phyloP scores from a whole-genome alignment of 768 basidiomycete genomes.

The Leccinum arenicola region DNA sequence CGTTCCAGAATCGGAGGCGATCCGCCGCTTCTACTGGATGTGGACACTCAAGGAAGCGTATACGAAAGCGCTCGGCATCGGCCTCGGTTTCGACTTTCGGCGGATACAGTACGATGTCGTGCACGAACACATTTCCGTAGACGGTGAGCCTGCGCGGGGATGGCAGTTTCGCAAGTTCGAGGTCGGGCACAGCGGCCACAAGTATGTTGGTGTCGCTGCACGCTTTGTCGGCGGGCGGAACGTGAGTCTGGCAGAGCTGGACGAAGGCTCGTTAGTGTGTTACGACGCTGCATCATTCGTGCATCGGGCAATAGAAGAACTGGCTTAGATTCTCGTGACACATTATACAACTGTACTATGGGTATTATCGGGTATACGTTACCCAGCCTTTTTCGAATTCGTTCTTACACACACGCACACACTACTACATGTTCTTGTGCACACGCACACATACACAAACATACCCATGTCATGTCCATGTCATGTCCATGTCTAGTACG shows the following conservation, averaged over 20 bases:
- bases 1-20: slow-evolving; percentile 45
- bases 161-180: slow-evolving; percentile 71
- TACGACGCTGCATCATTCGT: slow-evolving; percentile 50
- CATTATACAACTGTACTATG: slow-evolving; percentile 17
- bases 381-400: background rate
- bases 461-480: background rate
- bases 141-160: slow-evolving; percentile 51
- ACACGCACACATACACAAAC: background rate
- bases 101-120: slow-evolving; percentile 69
- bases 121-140: slow-evolving; percentile 52
- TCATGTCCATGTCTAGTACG: background rate
- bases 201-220: slow-evolving; percentile 68
- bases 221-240: slow-evolving; percentile 48
- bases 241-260: slow-evolving; percentile 31
- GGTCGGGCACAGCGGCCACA: slow-evolving; percentile 43
- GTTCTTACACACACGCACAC: background rate
- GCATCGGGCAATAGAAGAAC: slow-evolving; percentile 42
- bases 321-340: slow-evolving; percentile 25
- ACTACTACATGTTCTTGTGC: background rate
- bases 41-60: slow-evolving; percentile 94
- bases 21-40: slow-evolving; percentile 72
- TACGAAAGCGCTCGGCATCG: slow-evolving; percentile 82
- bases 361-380: slow-evolving; percentile 16
- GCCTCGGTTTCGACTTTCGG: slow-evolving; percentile 78
- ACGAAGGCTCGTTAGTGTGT: slow-evolving; percentile 41